Conservation (phyloP, 768 basidiomycete genomes). For the Pisolithus albus region DNA sequence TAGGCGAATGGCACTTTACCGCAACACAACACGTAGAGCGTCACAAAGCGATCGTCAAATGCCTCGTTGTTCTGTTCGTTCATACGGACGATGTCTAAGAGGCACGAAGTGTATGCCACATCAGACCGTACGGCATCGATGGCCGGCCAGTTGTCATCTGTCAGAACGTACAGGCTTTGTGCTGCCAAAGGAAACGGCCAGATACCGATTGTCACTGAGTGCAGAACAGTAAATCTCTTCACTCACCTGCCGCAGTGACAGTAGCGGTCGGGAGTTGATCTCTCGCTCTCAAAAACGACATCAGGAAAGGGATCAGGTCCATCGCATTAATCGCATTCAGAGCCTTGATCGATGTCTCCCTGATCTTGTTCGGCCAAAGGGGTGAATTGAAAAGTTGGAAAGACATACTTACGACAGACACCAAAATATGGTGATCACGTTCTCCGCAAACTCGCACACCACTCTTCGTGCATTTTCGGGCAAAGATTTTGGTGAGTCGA, state of each 20-base stretch:
- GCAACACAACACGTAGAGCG: constrained; percentile 61
- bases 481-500: constrained; percentile 52
- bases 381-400: not conserved
- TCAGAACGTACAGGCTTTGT: constrained; percentile 88
- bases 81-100: constrained; percentile 54
- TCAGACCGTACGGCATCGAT: constrained; percentile 58
- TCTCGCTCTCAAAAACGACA: constrained; percentile 78
- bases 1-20: constrained; percentile 38
- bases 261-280: constrained; percentile 63
- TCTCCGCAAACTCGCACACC: constrained; percentile 85
- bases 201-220: not conserved
- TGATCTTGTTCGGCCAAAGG: constrained; percentile 26
- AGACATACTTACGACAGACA: constrained; percentile 75
- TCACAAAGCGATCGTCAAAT: constrained; percentile 42
- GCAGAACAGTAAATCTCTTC: not conserved
- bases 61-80: constrained; percentile 36
- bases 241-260: constrained; percentile 73
- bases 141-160: constrained; percentile 81
- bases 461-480: constrained; percentile 67
- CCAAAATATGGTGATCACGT: constrained; percentile 89
- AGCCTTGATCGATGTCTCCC: constrained; percentile 92
- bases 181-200: constrained; percentile 37
- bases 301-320: constrained; percentile 81
- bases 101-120: constrained; percentile 54
- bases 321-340: constrained; percentile 55